Evolutionary conservation across 805 yeast species (phyloP).

Genomic region (Lipomyces anomalus): DNA sequence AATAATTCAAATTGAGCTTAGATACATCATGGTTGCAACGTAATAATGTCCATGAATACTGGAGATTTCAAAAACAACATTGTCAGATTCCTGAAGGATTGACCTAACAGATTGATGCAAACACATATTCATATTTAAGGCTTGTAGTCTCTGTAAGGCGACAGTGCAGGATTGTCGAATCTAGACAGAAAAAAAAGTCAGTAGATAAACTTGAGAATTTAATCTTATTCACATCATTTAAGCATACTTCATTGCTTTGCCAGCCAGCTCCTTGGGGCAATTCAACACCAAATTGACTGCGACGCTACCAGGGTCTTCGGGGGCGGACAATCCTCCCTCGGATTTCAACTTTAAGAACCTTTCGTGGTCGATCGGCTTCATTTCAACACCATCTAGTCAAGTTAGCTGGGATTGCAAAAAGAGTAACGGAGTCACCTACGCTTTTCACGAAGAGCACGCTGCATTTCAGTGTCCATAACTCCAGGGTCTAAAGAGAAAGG

Average conservation of each 20-base stretch:
- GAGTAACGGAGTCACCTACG: constrained; percentile 27
- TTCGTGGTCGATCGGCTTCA: constrained; percentile 55
- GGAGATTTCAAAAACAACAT: no score
- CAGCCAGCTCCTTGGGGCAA: constrained; percentile 53
- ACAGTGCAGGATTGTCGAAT: constrained; percentile 14
- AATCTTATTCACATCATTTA: constrained; percentile 28
- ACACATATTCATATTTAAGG: no score
- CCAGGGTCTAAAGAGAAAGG: constrained; percentile 86
- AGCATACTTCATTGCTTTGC: constrained; percentile 56
- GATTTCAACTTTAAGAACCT: constrained; percentile 61
- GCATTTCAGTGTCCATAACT: constrained; percentile 90
- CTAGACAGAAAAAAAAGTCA: background rate
- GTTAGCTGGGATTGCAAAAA: background rate
- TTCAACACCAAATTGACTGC: constrained; percentile 66
- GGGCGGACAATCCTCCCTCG: constrained; percentile 54
- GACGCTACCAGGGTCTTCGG: constrained; percentile 66
- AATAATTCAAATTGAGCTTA: no score
- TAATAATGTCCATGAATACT: no score
- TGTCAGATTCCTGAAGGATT: no score
- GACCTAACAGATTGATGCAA: no score
- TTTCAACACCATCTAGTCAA: constrained; percentile 42
- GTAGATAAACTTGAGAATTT: constrained; percentile 28
- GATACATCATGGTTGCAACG: no score
- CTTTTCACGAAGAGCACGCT: constrained; percentile 63
- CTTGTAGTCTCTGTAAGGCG: constrained; percentile 4